Conservation (phyloP, 148 eudicot species). For the Selenicereus undatus region DNA sequence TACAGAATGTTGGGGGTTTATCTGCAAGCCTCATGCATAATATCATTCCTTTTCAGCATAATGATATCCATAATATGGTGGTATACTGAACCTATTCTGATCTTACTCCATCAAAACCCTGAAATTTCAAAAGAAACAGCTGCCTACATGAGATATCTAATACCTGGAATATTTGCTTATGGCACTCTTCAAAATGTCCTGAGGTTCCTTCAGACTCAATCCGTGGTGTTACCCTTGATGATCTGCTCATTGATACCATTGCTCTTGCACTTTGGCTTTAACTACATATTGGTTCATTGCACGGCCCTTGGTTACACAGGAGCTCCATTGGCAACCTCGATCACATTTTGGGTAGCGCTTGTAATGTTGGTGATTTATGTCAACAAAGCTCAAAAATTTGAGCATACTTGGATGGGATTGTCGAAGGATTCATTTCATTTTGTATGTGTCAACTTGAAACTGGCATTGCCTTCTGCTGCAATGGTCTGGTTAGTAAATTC, state of each 20-base stretch:
- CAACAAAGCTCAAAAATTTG: constrained; percentile 34
- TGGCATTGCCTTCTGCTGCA: constrained; percentile 83
- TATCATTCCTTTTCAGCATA: constrained; percentile 50
- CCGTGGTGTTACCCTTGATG: constrained; percentile 50
- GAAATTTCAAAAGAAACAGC: constrained; percentile 51
- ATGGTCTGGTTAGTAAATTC: constrained; percentile 65
- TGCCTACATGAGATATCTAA: constrained; percentile 52
- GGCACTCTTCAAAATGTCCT: constrained; percentile 57
- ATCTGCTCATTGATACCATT: constrained; percentile 50
- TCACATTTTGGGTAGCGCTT: constrained; percentile 58
- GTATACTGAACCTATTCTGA: constrained; percentile 53
- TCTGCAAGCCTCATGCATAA: constrained; percentile 75
- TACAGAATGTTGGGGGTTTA: constrained; percentile 68
- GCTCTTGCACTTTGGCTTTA: constrained; percentile 39
- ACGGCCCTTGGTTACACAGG: constrained; percentile 51
- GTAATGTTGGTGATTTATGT: constrained; percentile 40
- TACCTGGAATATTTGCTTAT: constrained; percentile 64
- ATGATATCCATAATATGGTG: constrained; percentile 66
- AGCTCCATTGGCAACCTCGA: constrained; percentile 65
- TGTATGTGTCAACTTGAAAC: constrained; percentile 38
- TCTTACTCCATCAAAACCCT: constrained; percentile 58
- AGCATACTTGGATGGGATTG: constrained; percentile 58
- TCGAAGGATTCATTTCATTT: constrained; percentile 43
- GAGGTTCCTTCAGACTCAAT: constrained; percentile 78
- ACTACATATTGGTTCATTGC: constrained; percentile 42